Evolutionary conservation across 2,329 filamentous ascomycete genomes (phyloP).

Genomic region (Endoconidiophora polonica): DNA sequence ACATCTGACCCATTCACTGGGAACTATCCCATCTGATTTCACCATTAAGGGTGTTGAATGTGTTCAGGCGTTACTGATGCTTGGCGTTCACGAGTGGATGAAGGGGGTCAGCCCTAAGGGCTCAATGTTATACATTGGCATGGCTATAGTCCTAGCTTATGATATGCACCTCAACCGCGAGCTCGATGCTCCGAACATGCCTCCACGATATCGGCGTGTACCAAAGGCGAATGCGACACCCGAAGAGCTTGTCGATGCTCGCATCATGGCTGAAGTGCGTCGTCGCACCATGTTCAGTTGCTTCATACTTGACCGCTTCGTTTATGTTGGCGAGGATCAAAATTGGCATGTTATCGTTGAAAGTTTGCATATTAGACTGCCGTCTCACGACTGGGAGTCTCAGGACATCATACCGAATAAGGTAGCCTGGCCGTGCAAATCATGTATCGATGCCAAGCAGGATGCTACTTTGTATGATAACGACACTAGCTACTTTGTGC

Average conservation of each 20-base stretch:
- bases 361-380: neutral
- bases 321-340: constrained; percentile 42
- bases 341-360: neutral
- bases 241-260: constrained; percentile 15
- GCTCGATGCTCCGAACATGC: constrained; percentile 1
- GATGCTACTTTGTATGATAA: constrained; percentile 26
- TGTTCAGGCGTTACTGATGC: constrained; percentile 52
- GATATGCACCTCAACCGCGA: constrained; percentile 27
- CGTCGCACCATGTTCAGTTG: constrained; percentile 61
- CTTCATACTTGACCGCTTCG: constrained; percentile 53
- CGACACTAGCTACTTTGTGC: constrained; percentile 35
- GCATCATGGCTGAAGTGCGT: constrained; percentile 40
- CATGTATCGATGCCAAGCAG: constrained; percentile 8
- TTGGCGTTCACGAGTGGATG: constrained; percentile 56
- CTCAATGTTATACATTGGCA: constrained; percentile 38
- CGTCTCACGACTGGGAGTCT: constrained; percentile 25
- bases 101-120: constrained; percentile 40
- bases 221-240: constrained; percentile 11
- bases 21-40: constrained; percentile 29
- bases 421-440: constrained; percentile 9
- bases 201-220: neutral
- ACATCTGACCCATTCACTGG: constrained; percentile 35
- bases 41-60: constrained; percentile 41
- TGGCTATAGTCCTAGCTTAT: constrained; percentile 48
- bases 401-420: constrained; percentile 9